Conservation (phyloP, 1,139 yeast genomes). For the Lodderomyces jiufengensis region DNA sequence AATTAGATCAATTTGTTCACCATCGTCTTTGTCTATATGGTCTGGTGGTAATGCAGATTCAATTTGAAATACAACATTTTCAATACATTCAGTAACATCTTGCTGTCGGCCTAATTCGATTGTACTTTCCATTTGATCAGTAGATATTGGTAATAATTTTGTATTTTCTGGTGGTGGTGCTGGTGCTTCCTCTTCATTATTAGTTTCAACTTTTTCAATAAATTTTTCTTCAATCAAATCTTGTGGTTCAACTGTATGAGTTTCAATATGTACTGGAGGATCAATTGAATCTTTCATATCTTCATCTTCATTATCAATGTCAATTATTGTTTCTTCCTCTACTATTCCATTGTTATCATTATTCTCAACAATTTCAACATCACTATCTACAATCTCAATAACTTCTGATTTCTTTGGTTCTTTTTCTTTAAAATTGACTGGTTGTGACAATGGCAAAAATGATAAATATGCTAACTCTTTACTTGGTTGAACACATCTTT, state of each 20-base stretch:
- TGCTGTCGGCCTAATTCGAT: conserved; percentile 88
- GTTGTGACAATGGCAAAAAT: conserved; percentile 69
- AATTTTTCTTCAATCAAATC: conserved; percentile 2
- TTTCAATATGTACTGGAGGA: conserved; percentile 3
- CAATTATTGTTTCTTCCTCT: conserved; percentile 9
- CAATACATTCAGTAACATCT: conserved; percentile 96
- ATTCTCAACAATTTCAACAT: not conserved
- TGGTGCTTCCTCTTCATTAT: conserved; percentile 4
- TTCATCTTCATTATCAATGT: conserved; percentile 12
- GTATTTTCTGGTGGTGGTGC: conserved; percentile 11
- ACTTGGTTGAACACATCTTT: conserved; percentile 73
- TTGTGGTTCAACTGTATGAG: conserved; percentile 1
- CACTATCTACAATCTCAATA: conserved; percentile 4
- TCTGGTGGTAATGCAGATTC: conserved; percentile 85
- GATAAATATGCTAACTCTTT: conserved; percentile 86
- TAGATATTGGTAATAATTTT: conserved; percentile 41
- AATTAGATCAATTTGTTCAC: conserved; percentile 78
- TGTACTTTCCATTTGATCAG: conserved; percentile 67
- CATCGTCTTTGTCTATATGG: conserved; percentile 55
- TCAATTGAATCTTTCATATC: not conserved
- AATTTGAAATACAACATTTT: conserved; percentile 86
- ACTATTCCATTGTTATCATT: not conserved
- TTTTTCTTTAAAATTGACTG: conserved; percentile 49
- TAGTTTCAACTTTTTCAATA: conserved; percentile 9
- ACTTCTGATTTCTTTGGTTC: conserved; percentile 1